Evolutionary conservation across 83 land plant species (phyloP), one percentile per base, ranked within the genome.

Genomic region (Diphasiastrum complanatum): DNA sequence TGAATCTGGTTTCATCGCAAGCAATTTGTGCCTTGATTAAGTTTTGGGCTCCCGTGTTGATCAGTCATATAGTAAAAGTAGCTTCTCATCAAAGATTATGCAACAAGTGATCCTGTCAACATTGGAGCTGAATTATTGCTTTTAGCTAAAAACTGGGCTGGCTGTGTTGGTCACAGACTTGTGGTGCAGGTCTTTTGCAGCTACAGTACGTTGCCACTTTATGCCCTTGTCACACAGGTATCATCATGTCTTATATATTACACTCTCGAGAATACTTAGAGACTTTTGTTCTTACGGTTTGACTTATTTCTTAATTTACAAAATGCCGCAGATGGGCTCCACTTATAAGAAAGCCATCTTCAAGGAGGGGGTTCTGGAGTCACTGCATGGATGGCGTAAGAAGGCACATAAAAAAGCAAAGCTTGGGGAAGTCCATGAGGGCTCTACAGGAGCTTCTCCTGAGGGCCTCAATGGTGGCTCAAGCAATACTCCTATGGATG

Each of bases 191-290:
- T 57, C 28, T 34, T 57, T 10, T 31, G 38, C 1, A 57, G 61
- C 54, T 57, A 37, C 53, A 57, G 61, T 40, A 57, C 61, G 0
- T 22, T 57, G 38, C 61, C 61, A 23, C 34, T 57, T 14, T 57
- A 57, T 36, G 61, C 61, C 23, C 61, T 57, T 10, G 61, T 57
- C 37, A 34, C 61, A 24, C 61, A 57, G 95, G 95, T 87, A 76
- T 29, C n/a, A n/a, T n/a, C n/a, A n/a, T n/a, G n/a, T n/a, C n/a
- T n/a, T n/a, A n/a, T n/a, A n/a, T n/a, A n/a, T n/a, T n/a, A n/a
- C n/a, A n/a, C n/a, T n/a, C n/a, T n/a, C n/a, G n/a, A n/a, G n/a
- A n/a, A n/a, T n/a, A n/a, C n/a, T n/a, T n/a, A n/a, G n/a, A n/a
- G n/a, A n/a, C n/a, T n/a, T n/a, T n/a, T n/a, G n/a, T n/a, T n/a